Evolutionary conservation across 805 yeast species (phyloP).

Genomic region (Spathaspora passalidarum): DNA sequence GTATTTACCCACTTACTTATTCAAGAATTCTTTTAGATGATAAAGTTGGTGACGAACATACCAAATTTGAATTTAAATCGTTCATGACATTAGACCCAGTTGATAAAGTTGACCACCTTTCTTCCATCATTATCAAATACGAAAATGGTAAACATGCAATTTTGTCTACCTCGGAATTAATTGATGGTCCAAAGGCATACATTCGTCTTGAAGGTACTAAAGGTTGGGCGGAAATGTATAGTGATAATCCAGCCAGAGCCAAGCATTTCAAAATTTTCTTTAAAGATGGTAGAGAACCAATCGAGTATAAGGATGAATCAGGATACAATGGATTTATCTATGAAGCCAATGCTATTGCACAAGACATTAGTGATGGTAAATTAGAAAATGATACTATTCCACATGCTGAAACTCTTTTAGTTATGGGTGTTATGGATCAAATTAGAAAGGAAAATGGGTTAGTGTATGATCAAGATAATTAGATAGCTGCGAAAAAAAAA

Average conservation of each 20-base stretch:
- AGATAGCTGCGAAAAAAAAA: conserved; percentile 1
- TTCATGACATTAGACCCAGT: conserved; percentile 29
- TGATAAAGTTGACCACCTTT: conserved; percentile 42
- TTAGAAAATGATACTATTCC: conserved; percentile 36
- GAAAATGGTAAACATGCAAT: conserved; percentile 42
- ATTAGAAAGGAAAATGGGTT: conserved; percentile 44
- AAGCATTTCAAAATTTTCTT: conserved; percentile 29
- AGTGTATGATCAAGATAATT: conserved; percentile 7
- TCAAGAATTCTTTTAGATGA: conserved; percentile 38
- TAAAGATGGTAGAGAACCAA: conserved; percentile 20
- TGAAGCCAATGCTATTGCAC: conserved; percentile 55
- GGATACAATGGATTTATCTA: conserved; percentile 49
- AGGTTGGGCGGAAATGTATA: conserved; percentile 28
- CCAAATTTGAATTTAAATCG: conserved; percentile 26
- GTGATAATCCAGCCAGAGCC: conserved; percentile 33
- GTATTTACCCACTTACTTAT: conserved; percentile 51
- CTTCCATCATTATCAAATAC: conserved; percentile 36
- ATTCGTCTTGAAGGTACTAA: conserved; percentile 34
- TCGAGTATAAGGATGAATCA: conserved; percentile 30
- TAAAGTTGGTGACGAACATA: conserved; percentile 25
- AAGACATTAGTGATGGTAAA: conserved; percentile 39
- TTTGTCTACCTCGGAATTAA: conserved; percentile 27
- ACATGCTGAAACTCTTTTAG: conserved; percentile 43
- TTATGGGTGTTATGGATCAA: conserved; percentile 48
- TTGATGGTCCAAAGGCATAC: conserved; percentile 25